Conservation (phyloP, 345 rosid genomes). For the Geranium rotundifolium region DNA sequence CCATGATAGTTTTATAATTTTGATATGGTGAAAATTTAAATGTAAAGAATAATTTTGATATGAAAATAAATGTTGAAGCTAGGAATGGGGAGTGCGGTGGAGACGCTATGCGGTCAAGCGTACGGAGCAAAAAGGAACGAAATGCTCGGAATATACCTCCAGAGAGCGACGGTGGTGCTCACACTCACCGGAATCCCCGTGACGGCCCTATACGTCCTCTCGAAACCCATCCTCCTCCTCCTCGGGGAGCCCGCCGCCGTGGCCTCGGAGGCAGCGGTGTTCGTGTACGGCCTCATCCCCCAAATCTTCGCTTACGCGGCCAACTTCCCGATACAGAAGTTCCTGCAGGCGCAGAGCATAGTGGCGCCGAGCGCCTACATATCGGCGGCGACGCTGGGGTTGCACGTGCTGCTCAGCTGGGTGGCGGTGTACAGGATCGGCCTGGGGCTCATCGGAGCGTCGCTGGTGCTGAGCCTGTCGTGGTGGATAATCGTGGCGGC, state of each 20-base stretch:
- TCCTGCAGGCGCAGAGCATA: constrained; percentile 58
- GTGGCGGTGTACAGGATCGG: constrained; percentile 28
- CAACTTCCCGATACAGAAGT: constrained; percentile 67
- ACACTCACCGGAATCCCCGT: constrained; percentile 45
- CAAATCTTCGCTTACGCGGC: constrained; percentile 63
- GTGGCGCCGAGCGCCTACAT: constrained; percentile 57
- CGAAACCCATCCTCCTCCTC: constrained; percentile 41
- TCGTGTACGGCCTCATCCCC: constrained; percentile 64
- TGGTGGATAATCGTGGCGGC: constrained; percentile 81
- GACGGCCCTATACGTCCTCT: constrained; percentile 37
- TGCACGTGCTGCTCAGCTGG: constrained; percentile 52
- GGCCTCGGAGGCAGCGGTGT: constrained; percentile 48
- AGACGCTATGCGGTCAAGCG: constrained; percentile 86
- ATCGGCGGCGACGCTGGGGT: constrained; percentile 35
- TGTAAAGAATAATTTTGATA: no score
- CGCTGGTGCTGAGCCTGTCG: constrained; percentile 56
- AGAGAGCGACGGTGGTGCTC: constrained; percentile 63
- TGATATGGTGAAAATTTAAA: no score
- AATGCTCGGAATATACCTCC: constrained; percentile 72
- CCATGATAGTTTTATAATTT: no score
- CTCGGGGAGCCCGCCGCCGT: constrained; percentile 45
- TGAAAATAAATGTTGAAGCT: constrained; percentile 20
- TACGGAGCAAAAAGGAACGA: constrained; percentile 51
- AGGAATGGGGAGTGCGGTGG: constrained; percentile 95
- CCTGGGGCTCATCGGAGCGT: constrained; percentile 47